Percentiles rank a stretch among this genome's conserved stretches.
phyloP scores from a whole-genome alignment of 352 stramenopile genomes.

The Phytophthora foliorum region DNA sequence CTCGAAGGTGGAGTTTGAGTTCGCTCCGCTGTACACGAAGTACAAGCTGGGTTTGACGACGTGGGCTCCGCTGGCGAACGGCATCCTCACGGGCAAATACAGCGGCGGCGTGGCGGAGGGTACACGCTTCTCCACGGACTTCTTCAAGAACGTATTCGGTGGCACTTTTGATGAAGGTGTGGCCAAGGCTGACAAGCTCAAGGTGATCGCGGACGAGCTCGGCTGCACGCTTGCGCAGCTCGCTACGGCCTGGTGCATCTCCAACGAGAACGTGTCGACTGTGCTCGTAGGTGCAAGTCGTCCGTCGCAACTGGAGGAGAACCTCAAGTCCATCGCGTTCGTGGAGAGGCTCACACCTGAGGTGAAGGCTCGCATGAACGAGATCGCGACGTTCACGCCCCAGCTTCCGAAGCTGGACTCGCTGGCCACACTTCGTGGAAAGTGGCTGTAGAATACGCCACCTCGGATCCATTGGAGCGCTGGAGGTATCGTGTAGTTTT shows the following conservation, averaged over 20 bases:
- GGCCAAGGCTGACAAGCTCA: constrained; percentile 53
- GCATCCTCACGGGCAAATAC: constrained; percentile 63
- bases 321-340: constrained; percentile 45
- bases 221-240: constrained; percentile 34
- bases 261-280: constrained; percentile 60
- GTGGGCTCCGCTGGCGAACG: constrained; percentile 37
- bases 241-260: constrained; percentile 56
- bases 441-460: constrained; percentile 18
- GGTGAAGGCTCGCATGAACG: constrained; percentile 61
- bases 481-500: no score
- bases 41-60: constrained; percentile 35
- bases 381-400: constrained; percentile 41
- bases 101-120: background rate
- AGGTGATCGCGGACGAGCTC: constrained; percentile 49
- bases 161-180: constrained; percentile 46
- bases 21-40: constrained; percentile 40
- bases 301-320: constrained; percentile 28
- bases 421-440: constrained; percentile 14
- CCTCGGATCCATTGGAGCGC: no score
- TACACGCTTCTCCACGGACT: background rate
- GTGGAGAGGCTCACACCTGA: constrained; percentile 59
- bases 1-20: constrained; percentile 59
- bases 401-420: constrained; percentile 14
- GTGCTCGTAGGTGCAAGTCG: constrained; percentile 60
- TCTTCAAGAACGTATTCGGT: background rate